Percentiles rank a stretch among this genome's conserved stretches.
Evolutionary conservation across 2,329 filamentous ascomycete species (phyloP).

Genomic region (Fusarium udum): DNA sequence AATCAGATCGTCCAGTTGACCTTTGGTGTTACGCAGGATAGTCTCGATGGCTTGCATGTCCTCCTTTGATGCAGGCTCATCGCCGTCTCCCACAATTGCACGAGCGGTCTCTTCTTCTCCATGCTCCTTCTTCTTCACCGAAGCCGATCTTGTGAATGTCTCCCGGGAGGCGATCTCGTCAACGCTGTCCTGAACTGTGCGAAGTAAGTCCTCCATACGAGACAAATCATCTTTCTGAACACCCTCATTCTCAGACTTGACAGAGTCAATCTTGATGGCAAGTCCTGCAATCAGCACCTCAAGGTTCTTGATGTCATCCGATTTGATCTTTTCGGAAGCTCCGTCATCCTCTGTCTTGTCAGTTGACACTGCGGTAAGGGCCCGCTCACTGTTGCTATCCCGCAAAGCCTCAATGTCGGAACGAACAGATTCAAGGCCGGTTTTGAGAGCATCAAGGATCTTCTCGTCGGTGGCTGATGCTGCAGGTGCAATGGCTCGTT

Average conservation of each 20-base stretch:
- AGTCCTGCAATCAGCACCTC: conserved; percentile 86
- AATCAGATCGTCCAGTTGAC: conserved; percentile 82
- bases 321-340: conserved; percentile 64
- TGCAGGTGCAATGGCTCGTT: conserved; percentile 59
- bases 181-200: conserved; percentile 59
- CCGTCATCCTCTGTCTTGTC: conserved; percentile 40
- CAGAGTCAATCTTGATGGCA: conserved; percentile 79
- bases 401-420: conserved; percentile 80
- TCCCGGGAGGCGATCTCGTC: conserved; percentile 55
- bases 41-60: conserved; percentile 93
- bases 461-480: conserved; percentile 67
- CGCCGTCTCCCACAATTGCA: conserved; percentile 21
- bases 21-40: conserved; percentile 88
- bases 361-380: conserved; percentile 55
- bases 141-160: conserved; percentile 26
- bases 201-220: conserved; percentile 63
- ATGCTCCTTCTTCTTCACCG: conserved; percentile 33
- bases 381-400: conserved; percentile 57
- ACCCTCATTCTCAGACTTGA: conserved; percentile 47
- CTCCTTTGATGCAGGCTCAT: conserved; percentile 66
- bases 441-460: conserved; percentile 83
- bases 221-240: conserved; percentile 64
- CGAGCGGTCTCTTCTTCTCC: conserved; percentile 9
- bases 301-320: conserved; percentile 84
- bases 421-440: conserved; percentile 77